Evolutionary conservation across 2,329 filamentous ascomycete species (phyloP).

Genomic region (Trichoderma sp.): DNA sequence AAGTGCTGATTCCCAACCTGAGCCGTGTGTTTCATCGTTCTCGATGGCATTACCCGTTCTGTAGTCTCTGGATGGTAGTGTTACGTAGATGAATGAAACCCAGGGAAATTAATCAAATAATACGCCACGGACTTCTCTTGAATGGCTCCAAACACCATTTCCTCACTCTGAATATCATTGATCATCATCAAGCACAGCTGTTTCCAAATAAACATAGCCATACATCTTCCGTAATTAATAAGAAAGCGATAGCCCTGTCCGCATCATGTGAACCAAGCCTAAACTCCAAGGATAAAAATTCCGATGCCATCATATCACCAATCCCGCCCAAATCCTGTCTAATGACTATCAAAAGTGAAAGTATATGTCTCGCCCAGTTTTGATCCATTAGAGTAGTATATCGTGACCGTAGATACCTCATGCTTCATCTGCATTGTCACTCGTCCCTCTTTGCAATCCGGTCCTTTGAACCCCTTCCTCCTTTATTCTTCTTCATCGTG

Average conservation of each 20-base stretch:
- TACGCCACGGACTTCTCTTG: too few species aligned
- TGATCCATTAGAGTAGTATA: neutral
- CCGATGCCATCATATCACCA: neutral
- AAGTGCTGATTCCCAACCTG: too few species aligned
- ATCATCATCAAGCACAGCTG: neutral
- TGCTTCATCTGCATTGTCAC: neutral
- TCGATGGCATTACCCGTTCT: neutral
- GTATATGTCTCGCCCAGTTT: neutral
- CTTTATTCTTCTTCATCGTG: neutral
- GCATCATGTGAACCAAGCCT: neutral
- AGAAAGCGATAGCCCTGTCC: neutral
- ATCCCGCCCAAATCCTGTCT: neutral
- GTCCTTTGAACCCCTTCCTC: neutral
- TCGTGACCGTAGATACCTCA: neutral
- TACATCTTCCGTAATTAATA: neutral
- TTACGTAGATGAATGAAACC: too few species aligned
- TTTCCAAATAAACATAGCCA: neutral
- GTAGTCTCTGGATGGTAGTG: neutral
- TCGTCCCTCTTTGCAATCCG: neutral
- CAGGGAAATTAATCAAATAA: too few species aligned
- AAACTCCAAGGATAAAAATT: neutral
- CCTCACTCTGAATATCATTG: neutral
- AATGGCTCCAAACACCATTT: too few species aligned
- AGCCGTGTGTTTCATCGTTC: neutral
- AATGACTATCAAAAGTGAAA: neutral